These are phyloP conservation scores for Fusarium tanahbumbuense DNA, from an alignment of 2,329 filamentous ascomycete genomes.

Conservation along the genomic window DNA sequence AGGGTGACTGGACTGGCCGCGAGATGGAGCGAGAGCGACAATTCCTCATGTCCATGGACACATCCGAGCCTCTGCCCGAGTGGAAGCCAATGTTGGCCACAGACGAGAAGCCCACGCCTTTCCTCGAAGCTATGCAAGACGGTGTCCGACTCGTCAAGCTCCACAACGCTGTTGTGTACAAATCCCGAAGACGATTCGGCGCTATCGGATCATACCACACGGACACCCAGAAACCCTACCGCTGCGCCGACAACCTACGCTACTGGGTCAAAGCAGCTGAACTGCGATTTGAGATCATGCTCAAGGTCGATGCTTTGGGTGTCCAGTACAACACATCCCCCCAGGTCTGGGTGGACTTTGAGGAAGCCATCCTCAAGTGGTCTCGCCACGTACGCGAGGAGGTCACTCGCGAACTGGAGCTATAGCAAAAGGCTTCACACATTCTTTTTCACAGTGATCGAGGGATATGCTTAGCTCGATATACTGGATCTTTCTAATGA, in stretches of 20 bases:
- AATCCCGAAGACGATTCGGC: constrained; percentile 87
- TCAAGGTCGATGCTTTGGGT: constrained; percentile 86
- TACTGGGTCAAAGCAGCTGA: constrained; percentile 98
- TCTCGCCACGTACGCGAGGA: constrained; percentile 84
- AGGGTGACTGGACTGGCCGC: constrained; percentile 77
- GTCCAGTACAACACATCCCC: constrained; percentile 80
- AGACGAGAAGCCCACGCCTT: constrained; percentile 72
- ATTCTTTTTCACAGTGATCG: constrained; percentile 3
- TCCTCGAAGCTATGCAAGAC: constrained; percentile 79
- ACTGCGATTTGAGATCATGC: constrained; percentile 87
- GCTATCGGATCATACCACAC: constrained; percentile 89
- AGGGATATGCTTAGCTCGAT: constrained; percentile 13
- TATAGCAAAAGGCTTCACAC: constrained; percentile 48
- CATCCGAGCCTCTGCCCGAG: constrained; percentile 69
- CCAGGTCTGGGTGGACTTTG: constrained; percentile 82
- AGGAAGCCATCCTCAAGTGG: constrained; percentile 86
- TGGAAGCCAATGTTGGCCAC: constrained; percentile 67
- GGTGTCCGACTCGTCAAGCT: constrained; percentile 85
- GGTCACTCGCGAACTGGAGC: constrained; percentile 74
- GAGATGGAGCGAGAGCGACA: constrained; percentile 83
- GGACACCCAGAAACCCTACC: constrained; percentile 95
- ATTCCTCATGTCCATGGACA: constrained; percentile 82
- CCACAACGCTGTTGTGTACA: constrained; percentile 88
- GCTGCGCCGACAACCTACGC: constrained; percentile 90
- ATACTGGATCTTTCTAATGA: constrained; percentile 39